A percentile compares a stretch with the other conserved stretches of the same genome.
These are phyloP conservation scores for Solanum sejunctum DNA, from an alignment of 257 asterid genomes.

Conservation along the genomic window DNA sequence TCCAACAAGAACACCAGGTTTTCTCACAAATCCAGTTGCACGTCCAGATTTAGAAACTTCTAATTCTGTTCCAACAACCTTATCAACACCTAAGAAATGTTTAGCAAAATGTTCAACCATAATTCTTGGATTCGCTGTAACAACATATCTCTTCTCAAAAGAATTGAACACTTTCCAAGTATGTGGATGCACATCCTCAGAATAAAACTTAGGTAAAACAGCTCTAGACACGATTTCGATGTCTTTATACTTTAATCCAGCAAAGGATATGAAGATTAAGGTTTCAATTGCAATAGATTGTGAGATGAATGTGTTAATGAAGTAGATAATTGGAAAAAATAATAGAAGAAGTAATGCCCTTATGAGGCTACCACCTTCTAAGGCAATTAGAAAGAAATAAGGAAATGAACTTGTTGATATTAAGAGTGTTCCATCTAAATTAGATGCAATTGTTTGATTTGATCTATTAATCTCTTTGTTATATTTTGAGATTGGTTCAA, in stretches of 20 bases:
- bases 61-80: conserved; percentile 73
- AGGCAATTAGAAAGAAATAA: conserved; percentile 67
- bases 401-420: conserved; percentile 57
- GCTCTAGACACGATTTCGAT: conserved; percentile 72
- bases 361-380: conserved; percentile 70
- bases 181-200: conserved; percentile 67
- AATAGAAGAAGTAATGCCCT: conserved; percentile 49
- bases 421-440: conserved; percentile 75
- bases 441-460: conserved; percentile 60
- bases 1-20: conserved; percentile 75
- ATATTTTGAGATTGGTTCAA: conserved; percentile 51
- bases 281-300: conserved; percentile 44
- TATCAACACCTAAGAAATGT: conserved; percentile 66
- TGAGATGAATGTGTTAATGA: conserved; percentile 43
- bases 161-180: conserved; percentile 70
- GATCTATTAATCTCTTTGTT: conserved; percentile 30
- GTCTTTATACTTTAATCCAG: conserved; percentile 60
- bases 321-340: conserved; percentile 44
- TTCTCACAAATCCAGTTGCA: conserved; percentile 68
- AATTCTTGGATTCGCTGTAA: conserved; percentile 68
- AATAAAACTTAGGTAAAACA: conserved; percentile 68
- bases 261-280: conserved; percentile 41
- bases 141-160: conserved; percentile 55
- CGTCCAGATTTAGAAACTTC: conserved; percentile 51
- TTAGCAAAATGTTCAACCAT: conserved; percentile 73